phyloP scores from a whole-genome alignment of 306 rosid species.

The Rosa persica region DNA sequence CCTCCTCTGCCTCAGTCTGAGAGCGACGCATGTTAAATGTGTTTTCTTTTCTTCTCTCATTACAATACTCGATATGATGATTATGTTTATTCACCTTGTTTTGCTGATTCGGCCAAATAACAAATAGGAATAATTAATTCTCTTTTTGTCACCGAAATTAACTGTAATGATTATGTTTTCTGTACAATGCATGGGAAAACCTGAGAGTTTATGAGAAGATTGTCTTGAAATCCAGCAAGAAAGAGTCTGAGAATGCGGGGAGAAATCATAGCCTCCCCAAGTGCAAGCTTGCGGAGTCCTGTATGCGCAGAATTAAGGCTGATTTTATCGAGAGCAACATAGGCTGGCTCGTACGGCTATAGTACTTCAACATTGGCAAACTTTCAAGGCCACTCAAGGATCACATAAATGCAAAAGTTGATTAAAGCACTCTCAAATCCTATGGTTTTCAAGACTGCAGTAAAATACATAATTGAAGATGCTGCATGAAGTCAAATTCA shows the following conservation, averaged over 20 bases:
- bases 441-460: slow-evolving; percentile 1
- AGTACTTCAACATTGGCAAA: background rate
- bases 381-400: background rate
- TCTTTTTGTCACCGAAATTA: too few species aligned
- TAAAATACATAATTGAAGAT: background rate
- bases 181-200: too few species aligned
- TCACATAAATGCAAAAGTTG: background rate
- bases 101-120: too few species aligned
- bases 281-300: too few species aligned
- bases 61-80: background rate
- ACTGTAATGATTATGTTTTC: too few species aligned
- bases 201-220: too few species aligned
- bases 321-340: background rate
- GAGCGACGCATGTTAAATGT: background rate
- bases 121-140: too few species aligned
- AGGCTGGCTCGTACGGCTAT: background rate
- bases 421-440: background rate
- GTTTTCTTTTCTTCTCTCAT: too few species aligned
- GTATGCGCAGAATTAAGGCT: background rate
- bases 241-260: too few species aligned
- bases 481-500: background rate
- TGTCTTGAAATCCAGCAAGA: too few species aligned
- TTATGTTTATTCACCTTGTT: too few species aligned
- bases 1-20: slow-evolving; percentile 12
- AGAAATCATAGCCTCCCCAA: too few species aligned